Evolutionary conservation across 2,329 filamentous ascomycete genomes (phyloP), one percentile per base, ranked within the genome.

Genomic region (Cladosporium halotolerans): DNA sequence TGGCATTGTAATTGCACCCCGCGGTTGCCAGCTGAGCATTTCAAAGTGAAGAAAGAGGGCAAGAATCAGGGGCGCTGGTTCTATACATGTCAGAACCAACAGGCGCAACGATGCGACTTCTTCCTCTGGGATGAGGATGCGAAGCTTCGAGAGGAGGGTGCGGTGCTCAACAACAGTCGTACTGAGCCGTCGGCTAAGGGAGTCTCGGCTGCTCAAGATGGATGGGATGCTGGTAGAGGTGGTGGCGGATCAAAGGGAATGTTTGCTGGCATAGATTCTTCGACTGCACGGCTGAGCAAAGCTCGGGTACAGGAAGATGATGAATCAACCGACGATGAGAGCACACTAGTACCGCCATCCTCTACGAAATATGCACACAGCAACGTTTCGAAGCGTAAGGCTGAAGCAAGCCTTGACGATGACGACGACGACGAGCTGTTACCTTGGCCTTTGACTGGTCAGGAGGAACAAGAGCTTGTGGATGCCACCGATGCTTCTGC

Each of bases 121-220:
- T 84, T 82, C 58, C 65, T 84, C 0, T 83, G 79, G 78, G 71
- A 77, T 7, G 73, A 79, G 11, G 75, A 81, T 41, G 80, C 80
- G 0, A 66, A 70, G 40, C 55, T 60, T 14, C 70, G 79, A 49
- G 77, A 80, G 63, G 73, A 76, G 46, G 63, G 63, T 10, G 72
- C 73, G 18, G 66, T 79, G 16, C 53, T 76, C 50, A 71, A 63
- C 53, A 79, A 79, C 57, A 74, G 76, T 34, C 68, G 70, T 53
- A 75, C 68, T n/a, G 77, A 79, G 59, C 66, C 71, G 3, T 54
- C 52, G 36, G 33, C 4, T 13, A 34, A 19, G 23, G 43, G 10
- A 48, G 38, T 39, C 18, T 32, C 33, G 40, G 54, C 58, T 18
- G 55, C 52, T 3, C 63, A 65, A 45, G 63, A 62, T 18, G 62